Base-by-base conservation (phyloP, 2,329 filamentous ascomycete genomes). In the Penicillium freii region DNA sequence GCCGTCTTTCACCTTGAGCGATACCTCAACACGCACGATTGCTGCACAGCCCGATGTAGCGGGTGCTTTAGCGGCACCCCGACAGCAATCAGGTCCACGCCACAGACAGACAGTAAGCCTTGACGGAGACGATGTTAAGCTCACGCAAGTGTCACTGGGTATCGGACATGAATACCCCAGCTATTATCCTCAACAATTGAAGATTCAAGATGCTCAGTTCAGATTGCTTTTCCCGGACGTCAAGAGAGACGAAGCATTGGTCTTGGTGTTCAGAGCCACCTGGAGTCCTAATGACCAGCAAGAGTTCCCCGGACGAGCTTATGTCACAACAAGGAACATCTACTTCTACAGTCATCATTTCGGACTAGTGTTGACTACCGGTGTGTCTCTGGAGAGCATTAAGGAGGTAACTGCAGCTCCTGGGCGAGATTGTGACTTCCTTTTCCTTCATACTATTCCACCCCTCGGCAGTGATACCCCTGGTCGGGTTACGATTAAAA, bases 271-370 rank as follows among this genome's bases (percentile, higher is more conserved):
- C 77, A 86, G 92, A 45, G 93, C 92, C 17, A 91, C 91, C 0
- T 99, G 94, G 91, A 88, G 86, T 66, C 85, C 87, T 1, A 88
- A 87, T 63, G 87, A 89, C 53, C 83, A 87, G 64, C 87, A 90
- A 73, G 87, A 90, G 59, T 91, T 97, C 58, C 87, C 88, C 9
- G 88, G 94, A 0, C 86, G 94, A 52, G 87, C 96, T 25, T 99
- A 95, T 72, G 87, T 96, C 58, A 97, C 93, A 0, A 82, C 88
- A 0, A 87, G 88, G 60, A 89, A 92, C 62, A 87, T 99, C 72
- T 97, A 96, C 74, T 97, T 99, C 71, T 99, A 97, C 75, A 95
- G 92, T 66, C 90, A 97, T 69, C 90, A 97, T 70, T 87, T 97
- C 72, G 94, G 94, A 6, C 82, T 99, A 6, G 89, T 97, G 0